A percentile compares a stretch with the other conserved stretches of the same genome.
phyloP scores from a whole-genome alignment of 176 grass and related monocot species.

The Aegilops tauschii region DNA sequence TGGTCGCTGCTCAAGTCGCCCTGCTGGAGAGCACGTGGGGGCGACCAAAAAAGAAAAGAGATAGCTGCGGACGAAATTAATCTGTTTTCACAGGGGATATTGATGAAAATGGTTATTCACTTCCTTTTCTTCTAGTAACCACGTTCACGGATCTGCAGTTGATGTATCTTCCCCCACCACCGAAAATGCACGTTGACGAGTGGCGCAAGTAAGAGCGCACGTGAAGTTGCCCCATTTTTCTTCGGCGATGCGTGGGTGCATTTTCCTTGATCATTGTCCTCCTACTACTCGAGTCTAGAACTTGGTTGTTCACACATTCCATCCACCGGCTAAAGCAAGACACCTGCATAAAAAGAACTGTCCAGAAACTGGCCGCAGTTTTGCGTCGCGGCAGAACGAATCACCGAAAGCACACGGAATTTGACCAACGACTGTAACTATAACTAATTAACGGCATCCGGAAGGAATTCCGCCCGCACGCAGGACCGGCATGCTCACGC shows the following conservation, averaged over 20 bases:
- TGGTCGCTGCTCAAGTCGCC: too few relatives aligned
- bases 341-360: neutral
- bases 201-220: conserved; percentile 3
- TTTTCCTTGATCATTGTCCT: neutral
- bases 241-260: neutral
- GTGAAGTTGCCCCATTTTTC: conserved; percentile 10
- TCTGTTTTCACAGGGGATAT: too few relatives aligned
- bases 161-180: neutral
- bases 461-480: neutral
- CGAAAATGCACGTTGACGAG: neutral
- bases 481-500: neutral
- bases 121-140: too few relatives aligned
- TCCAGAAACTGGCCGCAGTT: too few relatives aligned
- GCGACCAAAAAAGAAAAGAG: too few relatives aligned
- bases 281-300: neutral
- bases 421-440: neutral
- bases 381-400: too few relatives aligned
- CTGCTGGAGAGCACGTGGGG: too few relatives aligned
- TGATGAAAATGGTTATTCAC: too few relatives aligned
- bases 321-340: neutral
- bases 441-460: neutral
- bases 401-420: neutral
- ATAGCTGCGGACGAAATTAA: too few relatives aligned
- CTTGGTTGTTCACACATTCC: conserved; percentile 13
- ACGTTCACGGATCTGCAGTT: neutral